These are phyloP conservation scores for Cadophora sp. DNA, from an alignment of 2,329 filamentous ascomycete genomes.

Conservation along the genomic window DNA sequence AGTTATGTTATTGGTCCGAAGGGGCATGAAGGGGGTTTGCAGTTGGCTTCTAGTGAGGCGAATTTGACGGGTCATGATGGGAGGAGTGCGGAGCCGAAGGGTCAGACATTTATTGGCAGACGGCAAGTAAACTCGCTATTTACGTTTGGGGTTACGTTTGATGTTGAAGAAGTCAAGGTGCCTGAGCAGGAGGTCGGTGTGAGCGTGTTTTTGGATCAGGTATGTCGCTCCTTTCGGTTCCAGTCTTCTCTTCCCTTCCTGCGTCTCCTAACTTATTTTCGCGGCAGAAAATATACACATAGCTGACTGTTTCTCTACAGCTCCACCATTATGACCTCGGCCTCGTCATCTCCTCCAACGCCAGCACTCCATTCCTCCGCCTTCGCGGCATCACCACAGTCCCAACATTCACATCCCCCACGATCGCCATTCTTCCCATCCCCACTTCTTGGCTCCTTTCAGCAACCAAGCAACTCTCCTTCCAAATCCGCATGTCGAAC, in stretches of 20 bases:
- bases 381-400: neutral
- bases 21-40: slow-evolving; percentile 52
- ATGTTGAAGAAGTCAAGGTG: slow-evolving; percentile 48
- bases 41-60: slow-evolving; percentile 54
- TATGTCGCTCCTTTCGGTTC: neutral
- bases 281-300: neutral
- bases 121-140: slow-evolving; percentile 59
- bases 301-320: slow-evolving; percentile 42
- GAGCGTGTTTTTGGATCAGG: slow-evolving; percentile 54
- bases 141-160: slow-evolving; percentile 26
- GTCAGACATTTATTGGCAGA: slow-evolving; percentile 59
- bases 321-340: slow-evolving; percentile 35
- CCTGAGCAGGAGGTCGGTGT: slow-evolving; percentile 58
- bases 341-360: neutral
- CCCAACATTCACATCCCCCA: neutral
- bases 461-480: slow-evolving; percentile 37
- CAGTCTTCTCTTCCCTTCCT: neutral
- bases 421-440: neutral
- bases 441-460: neutral
- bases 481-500: slow-evolving; percentile 31
- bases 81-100: slow-evolving; percentile 52
- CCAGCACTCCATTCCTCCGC: neutral
- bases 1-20: slow-evolving; percentile 54
- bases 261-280: no score
- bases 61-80: slow-evolving; percentile 62